phyloP scores from a whole-genome alignment of 225 moss, liverwort and hornwort genomes.

The Marchantia paleacea region DNA sequence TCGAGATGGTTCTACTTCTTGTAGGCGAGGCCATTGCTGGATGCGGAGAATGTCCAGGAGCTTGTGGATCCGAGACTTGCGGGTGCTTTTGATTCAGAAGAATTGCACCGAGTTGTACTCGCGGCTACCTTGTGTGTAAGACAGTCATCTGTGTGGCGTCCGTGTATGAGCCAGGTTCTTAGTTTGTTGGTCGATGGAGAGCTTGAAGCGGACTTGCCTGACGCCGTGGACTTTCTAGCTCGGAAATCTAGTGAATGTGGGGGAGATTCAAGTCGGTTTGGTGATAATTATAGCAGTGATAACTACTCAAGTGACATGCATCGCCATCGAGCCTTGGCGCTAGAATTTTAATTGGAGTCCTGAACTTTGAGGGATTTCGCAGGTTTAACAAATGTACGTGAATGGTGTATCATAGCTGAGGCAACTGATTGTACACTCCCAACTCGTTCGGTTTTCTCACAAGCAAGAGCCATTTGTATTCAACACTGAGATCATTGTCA shows the following conservation, averaged over 20 bases:
- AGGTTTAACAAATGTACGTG: background rate
- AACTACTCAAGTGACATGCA: conserved; percentile 43
- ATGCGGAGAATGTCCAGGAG: conserved; percentile 37
- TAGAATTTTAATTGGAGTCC: conserved; percentile 4
- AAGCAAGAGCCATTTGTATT: background rate
- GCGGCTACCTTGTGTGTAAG: conserved; percentile 42
- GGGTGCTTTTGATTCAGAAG: conserved; percentile 30
- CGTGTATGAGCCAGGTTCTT: conserved; percentile 46
- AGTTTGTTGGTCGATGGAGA: conserved; percentile 36
- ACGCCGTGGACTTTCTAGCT: conserved; percentile 30
- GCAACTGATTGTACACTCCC: conserved; percentile 17
- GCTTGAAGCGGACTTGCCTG: conserved; percentile 35
- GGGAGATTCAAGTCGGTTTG: conserved; percentile 27
- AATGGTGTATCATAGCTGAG: conserved; percentile 18
- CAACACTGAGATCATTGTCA: background rate
- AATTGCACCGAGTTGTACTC: conserved; percentile 39
- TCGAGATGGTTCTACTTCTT: background rate
- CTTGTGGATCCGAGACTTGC: conserved; percentile 44
- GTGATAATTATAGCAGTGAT: conserved; percentile 42
- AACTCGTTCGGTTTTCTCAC: background rate
- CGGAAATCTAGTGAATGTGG: conserved; percentile 34
- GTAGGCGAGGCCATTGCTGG: conserved; percentile 47
- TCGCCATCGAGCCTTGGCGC: conserved; percentile 46
- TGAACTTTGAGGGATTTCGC: background rate
- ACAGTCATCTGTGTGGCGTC: conserved; percentile 50